Conservation (phyloP, 2,329 filamentous ascomycete genomes). For the Aspergillus phoenicis region DNA sequence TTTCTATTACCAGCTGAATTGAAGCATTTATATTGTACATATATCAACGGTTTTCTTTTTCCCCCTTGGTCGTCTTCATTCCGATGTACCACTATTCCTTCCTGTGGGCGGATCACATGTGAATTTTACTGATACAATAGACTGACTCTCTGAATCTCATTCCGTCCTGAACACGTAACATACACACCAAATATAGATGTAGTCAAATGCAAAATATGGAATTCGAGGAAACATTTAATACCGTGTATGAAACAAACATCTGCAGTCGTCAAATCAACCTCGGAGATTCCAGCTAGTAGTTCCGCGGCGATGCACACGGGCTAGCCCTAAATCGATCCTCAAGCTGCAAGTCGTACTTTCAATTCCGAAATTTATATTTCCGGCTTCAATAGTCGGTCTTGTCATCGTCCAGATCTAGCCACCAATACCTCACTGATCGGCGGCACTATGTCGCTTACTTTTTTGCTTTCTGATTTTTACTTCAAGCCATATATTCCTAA, state of each 20-base stretch:
- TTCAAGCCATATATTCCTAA: no score
- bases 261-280: not conserved
- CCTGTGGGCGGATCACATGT: not conserved
- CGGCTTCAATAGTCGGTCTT: not conserved
- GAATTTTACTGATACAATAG: not conserved
- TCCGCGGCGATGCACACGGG: not conserved
- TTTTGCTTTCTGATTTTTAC: no score
- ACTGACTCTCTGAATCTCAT: not conserved
- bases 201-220: not conserved
- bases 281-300: not conserved
- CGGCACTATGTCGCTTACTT: no score
- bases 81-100: slow-evolving; percentile 4
- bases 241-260: not conserved
- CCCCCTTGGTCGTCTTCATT: not conserved
- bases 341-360: no score
- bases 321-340: slow-evolving; percentile 1
- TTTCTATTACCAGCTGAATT: slow-evolving; percentile 6
- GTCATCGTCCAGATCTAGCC: no score
- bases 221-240: no score
- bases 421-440: no score
- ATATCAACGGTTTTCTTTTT: slow-evolving; percentile 1
- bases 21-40: slow-evolving; percentile 14
- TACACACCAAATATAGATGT: not conserved
- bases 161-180: not conserved
- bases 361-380: not conserved